Percentiles rank a stretch among this genome's conserved stretches.
Evolutionary conservation across 768 basidiomycete species (phyloP).

Genomic region (Crucibulum laeve): DNA sequence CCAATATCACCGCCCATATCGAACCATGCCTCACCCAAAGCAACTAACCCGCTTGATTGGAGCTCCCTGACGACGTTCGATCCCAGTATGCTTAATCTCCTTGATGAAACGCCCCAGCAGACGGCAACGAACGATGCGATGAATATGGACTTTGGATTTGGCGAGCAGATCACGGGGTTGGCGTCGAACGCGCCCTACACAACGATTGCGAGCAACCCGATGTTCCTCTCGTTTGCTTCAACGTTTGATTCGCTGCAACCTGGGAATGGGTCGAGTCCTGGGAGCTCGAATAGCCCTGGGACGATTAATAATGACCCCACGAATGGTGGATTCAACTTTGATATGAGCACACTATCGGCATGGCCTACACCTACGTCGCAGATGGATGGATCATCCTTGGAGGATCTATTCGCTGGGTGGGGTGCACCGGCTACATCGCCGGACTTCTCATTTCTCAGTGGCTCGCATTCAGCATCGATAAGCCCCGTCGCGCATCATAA

Average conservation of each 20-base stretch:
- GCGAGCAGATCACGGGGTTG: constrained; percentile 37
- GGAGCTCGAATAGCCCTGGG: constrained; percentile 2
- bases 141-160: constrained; percentile 58
- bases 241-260: constrained; percentile 39
- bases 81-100: constrained; percentile 56
- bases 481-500: constrained; percentile 55
- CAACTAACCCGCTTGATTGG: constrained; percentile 53
- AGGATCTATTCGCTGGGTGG: constrained; percentile 42
- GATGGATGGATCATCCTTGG: constrained; percentile 34
- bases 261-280: not conserved
- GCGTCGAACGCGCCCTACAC: constrained; percentile 55
- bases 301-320: constrained; percentile 9
- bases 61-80: constrained; percentile 68
- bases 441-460: constrained; percentile 24
- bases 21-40: constrained; percentile 26
- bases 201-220: constrained; percentile 78
- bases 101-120: constrained; percentile 56
- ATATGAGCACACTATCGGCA: constrained; percentile 39
- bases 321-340: constrained; percentile 36
- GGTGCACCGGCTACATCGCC: constrained; percentile 3
- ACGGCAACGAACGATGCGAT: constrained; percentile 55
- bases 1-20: constrained; percentile 21
- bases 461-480: constrained; percentile 35
- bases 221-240: constrained; percentile 79
- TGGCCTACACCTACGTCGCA: constrained; percentile 34